Evolutionary conservation across 1,284 basidiomycete species (phyloP), one percentile per base, ranked within the genome.

Genomic region (Cryptococcus jaspeensis): DNA sequence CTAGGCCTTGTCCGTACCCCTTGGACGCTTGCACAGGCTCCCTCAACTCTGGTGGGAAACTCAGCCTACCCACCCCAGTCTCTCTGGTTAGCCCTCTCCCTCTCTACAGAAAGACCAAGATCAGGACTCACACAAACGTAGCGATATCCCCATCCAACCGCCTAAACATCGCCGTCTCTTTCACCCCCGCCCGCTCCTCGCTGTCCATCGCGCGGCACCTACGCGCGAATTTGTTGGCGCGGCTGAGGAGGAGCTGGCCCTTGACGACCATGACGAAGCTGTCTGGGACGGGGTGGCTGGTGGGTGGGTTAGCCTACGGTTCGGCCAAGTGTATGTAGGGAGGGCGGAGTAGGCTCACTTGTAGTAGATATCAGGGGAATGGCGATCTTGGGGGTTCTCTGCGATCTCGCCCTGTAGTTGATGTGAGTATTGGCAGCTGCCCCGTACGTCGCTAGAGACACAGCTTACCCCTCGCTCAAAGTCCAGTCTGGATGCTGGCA

Each of bases 211-310:
- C 37, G 11, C 53, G 56, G 16, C 55, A 49, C 9, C 49, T 51
- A 13, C 73, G 65, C 9, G 53, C 54, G 39, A 68, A 69, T 47
- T 63, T 65, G 55, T 59, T 60, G 32, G 72, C 62, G 37, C 65
- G 62, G 22, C 60, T 52, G n/a, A 71, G 53, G 6, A 73, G 60
- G 23, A 67, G 60, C 13, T 61, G 62, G 20, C 62, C 65, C 50
- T 75, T 75, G 43, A 65, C 53, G 36, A 65, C 59, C 52, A 74
- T 60, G 32, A 70, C 55, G 36, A 67, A 67, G 36, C 64, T 62
- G 49, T 74, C 73, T 18, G 59, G 55, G 12, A 72, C 62, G 2
- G 73, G 71, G 58, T 76, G 73, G 47, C 65, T 71, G 9, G 43
- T 4, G n/a, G 11, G 5, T 20, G 5, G 25, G 50, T 61, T 28